These are phyloP conservation scores for Coniferiporia weirii DNA, from an alignment of 1,284 basidiomycete genomes.

Conservation along the genomic window DNA sequence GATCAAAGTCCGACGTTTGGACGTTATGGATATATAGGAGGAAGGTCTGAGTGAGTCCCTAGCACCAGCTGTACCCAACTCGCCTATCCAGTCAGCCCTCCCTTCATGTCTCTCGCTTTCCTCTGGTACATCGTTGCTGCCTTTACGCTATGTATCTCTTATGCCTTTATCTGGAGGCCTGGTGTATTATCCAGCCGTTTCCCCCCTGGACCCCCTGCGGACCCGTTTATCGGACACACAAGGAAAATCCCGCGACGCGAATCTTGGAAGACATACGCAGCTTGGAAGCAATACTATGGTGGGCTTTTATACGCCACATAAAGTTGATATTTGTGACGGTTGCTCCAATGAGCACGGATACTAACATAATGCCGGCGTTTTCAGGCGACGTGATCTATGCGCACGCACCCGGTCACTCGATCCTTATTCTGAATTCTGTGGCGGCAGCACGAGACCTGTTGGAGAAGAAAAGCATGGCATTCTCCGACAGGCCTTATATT, in stretches of 20 bases:
- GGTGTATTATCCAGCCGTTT: neutral
- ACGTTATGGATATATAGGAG: neutral
- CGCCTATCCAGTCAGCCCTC: neutral
- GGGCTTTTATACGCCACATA: neutral
- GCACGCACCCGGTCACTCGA: slow-evolving; percentile 28
- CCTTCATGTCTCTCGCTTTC: neutral
- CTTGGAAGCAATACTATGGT: slow-evolving; percentile 31
- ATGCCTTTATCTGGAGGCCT: neutral
- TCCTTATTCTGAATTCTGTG: slow-evolving; percentile 33
- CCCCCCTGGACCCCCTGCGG: slow-evolving; percentile 29
- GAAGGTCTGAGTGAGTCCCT: neutral
- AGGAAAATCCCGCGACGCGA: slow-evolving; percentile 26
- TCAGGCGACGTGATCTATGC: slow-evolving; percentile 28
- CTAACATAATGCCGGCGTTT: neutral
- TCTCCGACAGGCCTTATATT: slow-evolving; percentile 32
- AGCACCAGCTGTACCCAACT: neutral
- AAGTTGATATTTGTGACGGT: neutral
- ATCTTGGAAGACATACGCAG: slow-evolving; percentile 28
- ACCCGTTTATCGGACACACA: slow-evolving; percentile 31
- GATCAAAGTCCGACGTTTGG: neutral
- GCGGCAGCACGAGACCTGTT: slow-evolving; percentile 33
- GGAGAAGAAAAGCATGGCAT: slow-evolving; percentile 34
- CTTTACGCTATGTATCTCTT: neutral
- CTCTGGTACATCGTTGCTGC: neutral
- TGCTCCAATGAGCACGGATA: neutral